Base-by-base conservation (phyloP, 805 yeast genomes). In the Metschnikowia hibisci region DNA sequence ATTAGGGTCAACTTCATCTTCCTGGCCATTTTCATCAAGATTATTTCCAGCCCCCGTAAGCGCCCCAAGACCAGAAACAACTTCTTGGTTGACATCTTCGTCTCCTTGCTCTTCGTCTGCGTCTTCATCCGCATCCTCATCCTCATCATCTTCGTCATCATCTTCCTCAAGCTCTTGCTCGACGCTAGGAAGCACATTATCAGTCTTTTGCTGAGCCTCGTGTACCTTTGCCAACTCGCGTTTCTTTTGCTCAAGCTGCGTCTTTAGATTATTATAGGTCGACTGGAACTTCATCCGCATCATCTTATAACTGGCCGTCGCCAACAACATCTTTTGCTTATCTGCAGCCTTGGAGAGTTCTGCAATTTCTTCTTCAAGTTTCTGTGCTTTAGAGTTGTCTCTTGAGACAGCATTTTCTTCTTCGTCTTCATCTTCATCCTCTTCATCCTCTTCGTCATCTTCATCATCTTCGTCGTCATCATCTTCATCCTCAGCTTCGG, bases 261-360 rank as follows among this genome's bases (percentile, higher is more conserved):
- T 81, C 61, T 81, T 82, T 57, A 93, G 73, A 47, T 90, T 82
- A 45, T 75, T 77, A 40, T 87, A 85, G 40, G 84, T 89, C 51
- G 85, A 93, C 54, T 82, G 74, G 60, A 90, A 86, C 66, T 97
- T 82, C 62, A 83, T 85, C 57, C 83, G 81, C 79, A 93, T 75
- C 66, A 91, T 83, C 53, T 91, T 90, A 58, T 88, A 88, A 39
- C 81, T 74, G 3, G 90, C 89, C 6, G 82, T 81, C 15, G 74
- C 78, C 38, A 87, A 77, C 54, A 86, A 89, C 35, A 73, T 73
- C 60, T 79, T 80, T 56, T 91, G 90, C 54, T 82, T 83, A 42
- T 75, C 79, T 40, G 93, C 83, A 0, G 91, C 89, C 38, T 61
- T 62, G 58, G 86, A 89, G 47, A 93, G 72, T 57, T 93, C 99